Evolutionary conservation across 768 basidiomycete genomes (phyloP), one percentile per base, ranked within the genome.

Genomic region (Mycena galopus): DNA sequence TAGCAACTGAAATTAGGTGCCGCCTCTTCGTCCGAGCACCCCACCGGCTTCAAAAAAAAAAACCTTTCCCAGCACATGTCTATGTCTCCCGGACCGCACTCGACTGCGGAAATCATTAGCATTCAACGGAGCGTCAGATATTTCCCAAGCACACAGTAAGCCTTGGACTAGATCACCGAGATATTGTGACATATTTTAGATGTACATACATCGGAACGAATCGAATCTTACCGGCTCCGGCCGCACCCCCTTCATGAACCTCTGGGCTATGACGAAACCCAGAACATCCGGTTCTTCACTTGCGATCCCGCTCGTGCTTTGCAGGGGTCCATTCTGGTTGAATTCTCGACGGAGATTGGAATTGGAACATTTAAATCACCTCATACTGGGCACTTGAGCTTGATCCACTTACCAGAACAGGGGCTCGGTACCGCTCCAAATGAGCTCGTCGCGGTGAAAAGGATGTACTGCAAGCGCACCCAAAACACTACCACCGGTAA

Each of bases 291-390:
- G 9, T 33, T n/a, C 42, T 67, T 58, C 25, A 39, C 23, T 14
- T 67, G 65, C 19, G 65, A 67, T 33, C 55, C 39, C 2, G 12
- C 12, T 3, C 4, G 16, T 47, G 55, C 65, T 17, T 44, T n/a
- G 16, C 65, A 42, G 51, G 65, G 65, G 6, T 39, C 35, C 25
- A 27, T 67, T 25, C 3, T 30, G 3, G 25, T 67, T 17, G 55
- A 58, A 10, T 21, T 14, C 42, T 44, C 37, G 8, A 9, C 30
- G 11, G 21, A 23, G 11, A 42, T 67, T 29, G 65, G 65, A 3
- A 25, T 32, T 16, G 65, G 65, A 21, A 57, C 65, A 44, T 67
- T 67, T 11, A 67, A 67, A 67, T 57, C 56, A 8, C 56, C 65
- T 3, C 53, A 65, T 16, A 14, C 21, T 12, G 65, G 53, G 12